Evolutionary conservation across 192 early-diverging fungal species (phyloP), one percentile per base, ranked within the genome.

Genomic region (Pilaira anomala): DNA sequence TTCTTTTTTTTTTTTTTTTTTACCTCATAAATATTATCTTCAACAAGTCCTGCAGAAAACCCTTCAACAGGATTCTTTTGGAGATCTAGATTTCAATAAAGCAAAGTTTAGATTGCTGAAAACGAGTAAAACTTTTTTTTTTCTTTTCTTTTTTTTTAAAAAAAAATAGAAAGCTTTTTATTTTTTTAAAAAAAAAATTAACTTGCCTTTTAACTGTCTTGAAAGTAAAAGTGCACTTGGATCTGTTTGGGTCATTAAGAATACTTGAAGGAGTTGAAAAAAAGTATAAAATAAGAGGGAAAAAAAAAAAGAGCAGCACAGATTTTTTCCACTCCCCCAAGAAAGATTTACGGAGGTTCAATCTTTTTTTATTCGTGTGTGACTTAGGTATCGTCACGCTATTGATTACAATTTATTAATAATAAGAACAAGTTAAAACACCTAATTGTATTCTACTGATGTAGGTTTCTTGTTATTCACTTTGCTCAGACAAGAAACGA

Each of bases 21-120:
- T 85, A 85, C 94, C 89, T 93, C 90, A 65, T 87, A 96, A 39
- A 98, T 80, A 67, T 95, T 92, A 57, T 79, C 73, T 21, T 93
- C 88, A 30, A 80, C 81, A 40, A 98, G 85, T 1, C 96, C 96
- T n/a, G 93, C 95, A 12, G 91, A 94, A 76, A 96, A 97, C 6
- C 90, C 82, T 62, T 87, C 81, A 9, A 88, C 89, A 5, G 89
- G 87, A 53, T 80, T 71, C 68, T 86, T 88, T 28, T 79, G 70
- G 19, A 97, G 75, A 62, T 95, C 92, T 93, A 81, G 25, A 68
- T 33, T n/a, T 2, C 19, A 48, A 19, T 48, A 66, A 46, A 64
- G 14, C 60, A 28, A 25, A 50, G 14, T 49, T 39, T 2, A 42
- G 45, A 56, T 26, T 21, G 44, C 60, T 1, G 18, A 18, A 25